Conservation (phyloP, 1,139 yeast genomes). For the Hyphopichia burtonii region DNA sequence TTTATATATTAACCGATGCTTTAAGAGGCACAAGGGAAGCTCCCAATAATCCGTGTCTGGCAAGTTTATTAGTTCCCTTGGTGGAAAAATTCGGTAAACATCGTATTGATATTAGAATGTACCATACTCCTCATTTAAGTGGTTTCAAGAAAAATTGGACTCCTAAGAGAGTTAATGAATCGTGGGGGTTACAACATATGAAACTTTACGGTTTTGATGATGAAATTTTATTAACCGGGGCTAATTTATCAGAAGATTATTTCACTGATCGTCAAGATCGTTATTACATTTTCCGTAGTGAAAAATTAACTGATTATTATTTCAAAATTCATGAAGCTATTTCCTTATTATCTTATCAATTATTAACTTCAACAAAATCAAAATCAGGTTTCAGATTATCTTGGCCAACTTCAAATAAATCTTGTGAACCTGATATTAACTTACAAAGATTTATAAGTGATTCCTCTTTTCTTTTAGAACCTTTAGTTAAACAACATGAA, state of each 20-base stretch:
- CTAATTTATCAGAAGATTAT: conserved; percentile 86
- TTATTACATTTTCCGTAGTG: conserved; percentile 68
- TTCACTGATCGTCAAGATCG: conserved; percentile 97
- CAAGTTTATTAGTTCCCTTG: conserved; percentile 67
- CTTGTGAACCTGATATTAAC: conserved; percentile 71
- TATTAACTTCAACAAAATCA: conserved; percentile 37
- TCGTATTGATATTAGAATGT: conserved; percentile 78
- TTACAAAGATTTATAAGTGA: conserved; percentile 56
- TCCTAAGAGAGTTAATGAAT: conserved; percentile 88
- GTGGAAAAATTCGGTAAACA: conserved; percentile 63
- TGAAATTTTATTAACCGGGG: conserved; percentile 86
- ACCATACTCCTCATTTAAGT: conserved; percentile 82
- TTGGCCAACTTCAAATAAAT: conserved; percentile 77
- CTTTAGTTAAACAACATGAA: conserved; percentile 51
- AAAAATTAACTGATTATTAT: conserved; percentile 67
- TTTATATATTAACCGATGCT: conserved; percentile 80
- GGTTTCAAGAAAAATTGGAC: conserved; percentile 65
- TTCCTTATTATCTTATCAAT: conserved; percentile 65
- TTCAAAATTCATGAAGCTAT: conserved; percentile 65
- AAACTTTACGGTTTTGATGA: conserved; percentile 93
- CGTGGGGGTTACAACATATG: conserved; percentile 95
- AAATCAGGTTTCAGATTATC: conserved; percentile 53
- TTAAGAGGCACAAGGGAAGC: conserved; percentile 92
- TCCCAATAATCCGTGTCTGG: conserved; percentile 69
- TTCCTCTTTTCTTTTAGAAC: conserved; percentile 56